These are phyloP conservation scores for Coniophora puteana DNA, from an alignment of 1,284 basidiomycete species.

Conservation along the genomic window DNA sequence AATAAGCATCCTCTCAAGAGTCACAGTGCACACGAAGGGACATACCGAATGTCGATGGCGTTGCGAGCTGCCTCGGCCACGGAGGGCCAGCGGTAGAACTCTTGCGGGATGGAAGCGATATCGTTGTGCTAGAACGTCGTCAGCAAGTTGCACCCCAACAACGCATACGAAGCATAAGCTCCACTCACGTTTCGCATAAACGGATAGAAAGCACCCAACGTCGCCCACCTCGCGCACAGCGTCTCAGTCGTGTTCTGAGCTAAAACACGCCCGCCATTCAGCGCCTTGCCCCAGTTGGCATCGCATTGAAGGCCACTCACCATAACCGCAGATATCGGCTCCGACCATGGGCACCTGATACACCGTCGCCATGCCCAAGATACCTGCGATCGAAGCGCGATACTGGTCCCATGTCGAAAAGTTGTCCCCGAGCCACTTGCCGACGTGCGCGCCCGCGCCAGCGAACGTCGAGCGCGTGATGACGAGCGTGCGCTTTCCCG, in stretches of 20 bases:
- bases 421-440: constrained; percentile 75
- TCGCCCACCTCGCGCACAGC: constrained; percentile 66
- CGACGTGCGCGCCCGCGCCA: constrained; percentile 58
- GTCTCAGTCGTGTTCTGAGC: constrained; percentile 58
- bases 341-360: constrained; percentile 72
- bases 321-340: constrained; percentile 64
- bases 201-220: constrained; percentile 65
- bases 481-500: constrained; percentile 57
- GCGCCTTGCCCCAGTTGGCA: neutral
- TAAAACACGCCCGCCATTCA: constrained; percentile 16
- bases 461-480: constrained; percentile 74
- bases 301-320: constrained; percentile 26
- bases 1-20: neutral
- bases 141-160: neutral
- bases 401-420: constrained; percentile 56
- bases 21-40: neutral
- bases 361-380: constrained; percentile 57
- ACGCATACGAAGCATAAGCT: too few species aligned
- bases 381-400: constrained; percentile 55
- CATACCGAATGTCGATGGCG: constrained; percentile 55
- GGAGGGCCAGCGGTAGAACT: constrained; percentile 64
- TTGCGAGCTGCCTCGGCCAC: constrained; percentile 59
- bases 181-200: constrained; percentile 68
- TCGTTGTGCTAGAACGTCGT: constrained; percentile 53
- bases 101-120: constrained; percentile 52